These are phyloP conservation scores for Parietichytrium sp. DNA, from an alignment of 108 stramenopile species.

Conservation along the genomic window DNA sequence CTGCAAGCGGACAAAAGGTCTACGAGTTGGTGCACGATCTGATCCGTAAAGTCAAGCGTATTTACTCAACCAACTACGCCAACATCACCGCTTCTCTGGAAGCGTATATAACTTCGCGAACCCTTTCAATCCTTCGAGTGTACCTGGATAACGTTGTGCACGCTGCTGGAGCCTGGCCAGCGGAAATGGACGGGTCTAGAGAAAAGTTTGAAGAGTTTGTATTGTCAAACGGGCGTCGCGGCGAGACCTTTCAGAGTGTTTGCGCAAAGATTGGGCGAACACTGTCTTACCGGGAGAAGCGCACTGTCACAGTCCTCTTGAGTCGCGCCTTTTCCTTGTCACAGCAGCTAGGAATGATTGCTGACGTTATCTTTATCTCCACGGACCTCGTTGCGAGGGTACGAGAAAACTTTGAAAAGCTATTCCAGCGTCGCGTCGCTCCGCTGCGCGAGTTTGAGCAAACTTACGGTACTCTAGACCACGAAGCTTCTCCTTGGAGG, in stretches of 20 bases:
- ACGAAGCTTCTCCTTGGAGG: slow-evolving; percentile 19
- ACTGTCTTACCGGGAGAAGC: not conserved
- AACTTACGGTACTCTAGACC: not conserved
- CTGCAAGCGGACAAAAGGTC: not conserved
- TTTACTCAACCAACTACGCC: slow-evolving; percentile 17
- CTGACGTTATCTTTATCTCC: not conserved
- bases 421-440: slow-evolving; percentile 18
- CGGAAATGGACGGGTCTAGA: slow-evolving; percentile 5
- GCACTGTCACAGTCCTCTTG: slow-evolving; percentile 14
- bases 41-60: not conserved
- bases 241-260: not conserved
- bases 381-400: not conserved
- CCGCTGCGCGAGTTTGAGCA: not conserved
- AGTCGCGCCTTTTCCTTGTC: not conserved
- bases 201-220: slow-evolving; percentile 36
- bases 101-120: not conserved
- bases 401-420: slow-evolving; percentile 1
- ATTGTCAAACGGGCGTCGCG: not conserved
- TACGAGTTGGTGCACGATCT: not conserved
- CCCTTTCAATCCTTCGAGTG: not conserved
- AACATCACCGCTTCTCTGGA: not conserved
- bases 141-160: slow-evolving; percentile 14
- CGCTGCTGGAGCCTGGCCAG: slow-evolving; percentile 16
- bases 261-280: slow-evolving; percentile 17
- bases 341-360: slow-evolving; percentile 8